phyloP scores from a whole-genome alignment of 2,329 filamentous ascomycete species.

The Triangularia setosa region DNA sequence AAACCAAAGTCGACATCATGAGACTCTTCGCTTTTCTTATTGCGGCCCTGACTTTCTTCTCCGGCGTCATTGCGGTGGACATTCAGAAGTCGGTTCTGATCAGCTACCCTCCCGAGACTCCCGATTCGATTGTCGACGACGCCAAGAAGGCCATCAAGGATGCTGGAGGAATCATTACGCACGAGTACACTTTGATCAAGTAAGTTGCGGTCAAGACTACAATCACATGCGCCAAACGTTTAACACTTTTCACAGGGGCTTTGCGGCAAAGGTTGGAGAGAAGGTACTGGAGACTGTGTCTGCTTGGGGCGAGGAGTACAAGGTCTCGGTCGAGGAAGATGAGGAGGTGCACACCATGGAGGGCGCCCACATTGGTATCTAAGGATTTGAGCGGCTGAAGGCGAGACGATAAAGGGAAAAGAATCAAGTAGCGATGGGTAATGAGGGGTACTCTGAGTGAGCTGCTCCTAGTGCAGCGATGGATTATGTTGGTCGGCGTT shows the following conservation, averaged over 20 bases:
- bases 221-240: constrained; percentile 8
- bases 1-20: constrained; percentile 48
- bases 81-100: constrained; percentile 72
- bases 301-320: constrained; percentile 55
- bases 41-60: constrained; percentile 53
- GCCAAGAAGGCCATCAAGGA: constrained; percentile 68
- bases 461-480: not conserved
- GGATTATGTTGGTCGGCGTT: not conserved
- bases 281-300: constrained; percentile 66
- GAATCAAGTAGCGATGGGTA: not conserved
- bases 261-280: constrained; percentile 69
- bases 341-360: constrained; percentile 47
- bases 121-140: constrained; percentile 62
- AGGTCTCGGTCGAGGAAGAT: constrained; percentile 73
- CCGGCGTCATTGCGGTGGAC: constrained; percentile 60
- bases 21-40: constrained; percentile 54
- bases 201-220: constrained; percentile 39
- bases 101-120: constrained; percentile 67
- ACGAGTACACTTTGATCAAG: constrained; percentile 68
- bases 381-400: not conserved
- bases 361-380: not conserved
- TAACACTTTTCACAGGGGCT: constrained; percentile 55
- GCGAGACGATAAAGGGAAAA: not conserved
- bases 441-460: not conserved
- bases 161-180: constrained; percentile 73